Evolutionary conservation across 2,329 filamentous ascomycete species (phyloP), one percentile per base, ranked within the genome.

Genomic region (Colletotrichum tabaci): DNA sequence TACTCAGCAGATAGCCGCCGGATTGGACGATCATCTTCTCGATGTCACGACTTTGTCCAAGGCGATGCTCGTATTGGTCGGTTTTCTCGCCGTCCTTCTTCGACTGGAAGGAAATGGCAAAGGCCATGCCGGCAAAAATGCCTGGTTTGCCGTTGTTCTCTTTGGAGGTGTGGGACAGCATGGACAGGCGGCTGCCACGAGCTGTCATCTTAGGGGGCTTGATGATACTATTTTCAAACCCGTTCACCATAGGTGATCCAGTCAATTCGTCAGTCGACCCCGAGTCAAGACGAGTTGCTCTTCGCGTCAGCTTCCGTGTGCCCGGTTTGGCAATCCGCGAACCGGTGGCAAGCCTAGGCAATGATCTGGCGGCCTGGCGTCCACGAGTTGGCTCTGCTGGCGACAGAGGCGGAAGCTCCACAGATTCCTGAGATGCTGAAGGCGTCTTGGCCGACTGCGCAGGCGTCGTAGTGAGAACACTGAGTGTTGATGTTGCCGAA

Each of bases 91-190:
- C 86, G 2, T 85, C 84, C 50, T 84, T 82, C 38, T 81, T 82
- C 0, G 82, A 80, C 75, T 87, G 86, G 73, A 94, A 94, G 0
- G 94, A 96, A 13, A 98, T 88, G 0, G 95, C 95, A 81, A 98
- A 98, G 0, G 90, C 90, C 95, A 98, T 98, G 52, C 91, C 90
- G 1, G 88, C 83, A 77, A 98, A 98, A 0, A 97, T 72, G 12
- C 69, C 76, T 35, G 23, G 35, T 23, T 56, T 61, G 18, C 74
- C 62, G 2, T 12, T 7, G 30, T 60, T 42, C 2, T 66, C 66
- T 44, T 57, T 72, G 18, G 67, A 66, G 4, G 67, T 50, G 21
- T 71, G 61, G 5, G 66, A 70, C 8, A 72, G 44, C 21, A 62
- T 66, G 15, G 70, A 71, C 6, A 72, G 52, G 5, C 70, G 70